A percentile compares a stretch with the other conserved stretches of the same genome.
These are phyloP conservation scores for Microbotryum violaceum DNA, from an alignment of 1,284 basidiomycete genomes.

Conservation along the genomic window DNA sequence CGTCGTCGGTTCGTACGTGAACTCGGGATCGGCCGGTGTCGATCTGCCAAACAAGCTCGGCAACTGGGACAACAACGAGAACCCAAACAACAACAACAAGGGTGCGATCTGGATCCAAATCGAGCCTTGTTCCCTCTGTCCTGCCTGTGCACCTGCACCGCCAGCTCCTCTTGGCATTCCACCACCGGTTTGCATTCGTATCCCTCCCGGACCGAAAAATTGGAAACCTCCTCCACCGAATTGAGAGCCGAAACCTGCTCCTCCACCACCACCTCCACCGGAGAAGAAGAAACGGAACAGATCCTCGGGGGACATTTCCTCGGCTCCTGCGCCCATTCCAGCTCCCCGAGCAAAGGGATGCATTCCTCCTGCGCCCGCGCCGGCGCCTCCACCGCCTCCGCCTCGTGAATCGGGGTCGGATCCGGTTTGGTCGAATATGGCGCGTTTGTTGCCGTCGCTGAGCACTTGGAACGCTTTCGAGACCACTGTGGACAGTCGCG, in stretches of 20 bases:
- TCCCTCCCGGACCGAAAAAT: conserved; percentile 34
- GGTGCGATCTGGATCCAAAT: conserved; percentile 77
- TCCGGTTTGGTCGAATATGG: conserved; percentile 77
- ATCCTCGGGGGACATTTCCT: conserved; percentile 89
- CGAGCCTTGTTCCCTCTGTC: conserved; percentile 48
- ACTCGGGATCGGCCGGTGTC: conserved; percentile 68
- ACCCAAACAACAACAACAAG: conserved; percentile 68
- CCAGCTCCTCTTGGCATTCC: conserved; percentile 21
- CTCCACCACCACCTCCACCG: conserved; percentile 50
- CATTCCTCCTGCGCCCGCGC: conserved; percentile 36
- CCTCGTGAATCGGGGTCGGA: conserved; percentile 75
- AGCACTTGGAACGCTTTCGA: conserved; percentile 55
- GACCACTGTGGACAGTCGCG: conserved; percentile 59
- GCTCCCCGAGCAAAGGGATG: conserved; percentile 38
- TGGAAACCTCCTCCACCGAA: conserved; percentile 44
- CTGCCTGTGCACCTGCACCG: conserved; percentile 33
- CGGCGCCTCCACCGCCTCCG: conserved; percentile 39
- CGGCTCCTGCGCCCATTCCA: conserved; percentile 46
- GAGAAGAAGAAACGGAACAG: conserved; percentile 99
- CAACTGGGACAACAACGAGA: conserved; percentile 77
- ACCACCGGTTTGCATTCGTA: conserved; percentile 11
- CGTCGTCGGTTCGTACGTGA: conserved; percentile 54
- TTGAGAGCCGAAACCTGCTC: conserved; percentile 47
- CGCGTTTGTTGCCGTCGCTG: conserved; percentile 75
- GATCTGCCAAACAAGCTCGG: conserved; percentile 61